Evolutionary conservation across 129 eudicot species (phyloP), one percentile per base, ranked within the genome.

Genomic region (Cynara cardunculus): DNA sequence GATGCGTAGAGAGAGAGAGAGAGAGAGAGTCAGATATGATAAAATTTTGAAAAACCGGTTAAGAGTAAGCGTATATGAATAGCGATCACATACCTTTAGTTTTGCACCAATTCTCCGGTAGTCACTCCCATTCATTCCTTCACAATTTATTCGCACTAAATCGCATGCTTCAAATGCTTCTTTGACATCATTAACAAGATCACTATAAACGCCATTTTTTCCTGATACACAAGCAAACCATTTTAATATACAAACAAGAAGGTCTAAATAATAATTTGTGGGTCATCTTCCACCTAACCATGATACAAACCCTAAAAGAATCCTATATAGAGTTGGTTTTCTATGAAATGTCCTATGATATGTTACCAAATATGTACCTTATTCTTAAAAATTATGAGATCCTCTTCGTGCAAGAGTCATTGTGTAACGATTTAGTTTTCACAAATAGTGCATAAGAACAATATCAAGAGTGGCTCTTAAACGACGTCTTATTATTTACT

Each of bases 91-190:
- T 73, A 94, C 97, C 94, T 86, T 92, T 78, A 95, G 97, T 84
- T 95, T 92, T 61, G 93, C 99, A 79, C 97, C 99, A 30, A 92
- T 92, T 78, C 78, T 95, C 25, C 86, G 80, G 82, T 87, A 92
- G 89, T 95, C 97, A 46, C 97, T 95, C 56, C 88, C 88, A 26
- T 92, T 92, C 94, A 95, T 74, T 28, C 99, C 97, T 90, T 90
- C 87, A 73, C 97, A 95, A 82, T 92, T 81, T 56, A 92, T 87
- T 32, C 97, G 84, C 78, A 87, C 97, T 75, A 95, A 78, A 65
- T 95, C 95, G 76, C 97, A 95, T 37, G 94, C 94, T 89, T 95
- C 99, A 87, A 95, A 95, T 80, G 99, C 99, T 87, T 95, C 99
- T 79, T 88, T 84, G 8, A 95, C 97, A 86, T 92, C 78, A 22